Evolutionary conservation across 441 rosid genomes (phyloP).

Genomic region (Capsella rubella): DNA sequence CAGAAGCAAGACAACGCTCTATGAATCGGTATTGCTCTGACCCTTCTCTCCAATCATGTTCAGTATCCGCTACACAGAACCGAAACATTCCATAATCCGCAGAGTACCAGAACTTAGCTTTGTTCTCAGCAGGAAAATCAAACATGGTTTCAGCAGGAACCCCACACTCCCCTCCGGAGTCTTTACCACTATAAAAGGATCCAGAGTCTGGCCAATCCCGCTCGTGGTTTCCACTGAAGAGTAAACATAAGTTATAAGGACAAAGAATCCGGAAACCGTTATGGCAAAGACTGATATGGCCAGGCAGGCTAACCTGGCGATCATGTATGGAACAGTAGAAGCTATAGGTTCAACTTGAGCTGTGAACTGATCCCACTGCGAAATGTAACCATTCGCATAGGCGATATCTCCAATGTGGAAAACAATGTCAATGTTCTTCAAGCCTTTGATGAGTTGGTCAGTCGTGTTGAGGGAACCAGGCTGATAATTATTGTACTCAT

Average conservation of each 20-base stretch:
- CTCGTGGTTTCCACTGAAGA: conserved; percentile 84
- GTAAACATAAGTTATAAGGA: conserved; percentile 16
- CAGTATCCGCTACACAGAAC: conserved; percentile 88
- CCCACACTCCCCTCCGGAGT: conserved; percentile 95
- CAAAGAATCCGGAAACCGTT: background rate
- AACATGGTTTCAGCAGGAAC: conserved; percentile 83
- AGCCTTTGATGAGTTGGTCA: conserved; percentile 71
- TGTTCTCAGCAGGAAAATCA: conserved; percentile 79
- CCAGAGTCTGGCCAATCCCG: conserved; percentile 85
- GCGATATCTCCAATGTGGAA: conserved; percentile 85
- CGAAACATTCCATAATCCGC: conserved; percentile 88
- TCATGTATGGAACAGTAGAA: conserved; percentile 80
- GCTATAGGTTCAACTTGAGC: conserved; percentile 85
- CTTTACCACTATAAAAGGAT: conserved; percentile 68
- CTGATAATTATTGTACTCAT: conserved; percentile 81
- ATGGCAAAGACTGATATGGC: background rate
- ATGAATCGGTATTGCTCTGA: conserved; percentile 77
- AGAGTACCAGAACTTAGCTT: conserved; percentile 88
- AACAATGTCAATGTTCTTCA: conserved; percentile 66
- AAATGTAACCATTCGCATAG: conserved; percentile 81
- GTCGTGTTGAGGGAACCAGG: conserved; percentile 87
- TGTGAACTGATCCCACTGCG: conserved; percentile 95
- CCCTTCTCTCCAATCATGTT: conserved; percentile 93
- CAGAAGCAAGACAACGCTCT: conserved; percentile 85
- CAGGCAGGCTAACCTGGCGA: conserved; percentile 58